Conservation (phyloP, 768 basidiomycete genomes). For the Boletellus emodensis region DNA sequence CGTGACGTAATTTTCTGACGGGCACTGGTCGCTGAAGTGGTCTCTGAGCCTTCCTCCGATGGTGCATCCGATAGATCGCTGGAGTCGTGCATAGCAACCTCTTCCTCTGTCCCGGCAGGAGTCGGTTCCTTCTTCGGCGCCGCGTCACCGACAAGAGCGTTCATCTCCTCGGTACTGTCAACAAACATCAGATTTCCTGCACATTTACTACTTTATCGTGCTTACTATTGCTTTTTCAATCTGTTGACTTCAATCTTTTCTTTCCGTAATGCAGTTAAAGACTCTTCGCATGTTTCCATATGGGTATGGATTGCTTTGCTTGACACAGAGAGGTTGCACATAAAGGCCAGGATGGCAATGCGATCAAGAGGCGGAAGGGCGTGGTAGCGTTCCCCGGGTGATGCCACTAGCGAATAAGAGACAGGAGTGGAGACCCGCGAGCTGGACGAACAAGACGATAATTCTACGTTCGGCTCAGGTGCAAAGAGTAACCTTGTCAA, state of each 20-base stretch:
- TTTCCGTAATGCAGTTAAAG: constrained; percentile 88
- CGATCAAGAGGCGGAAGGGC: constrained; percentile 72
- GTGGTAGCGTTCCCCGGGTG: constrained; percentile 68
- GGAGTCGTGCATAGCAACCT: constrained; percentile 57
- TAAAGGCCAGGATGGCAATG: constrained; percentile 79
- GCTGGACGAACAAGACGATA: constrained; percentile 41
- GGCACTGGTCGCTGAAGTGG: constrained; percentile 41
- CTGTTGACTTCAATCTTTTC: constrained; percentile 95
- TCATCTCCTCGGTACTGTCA: constrained; percentile 70
- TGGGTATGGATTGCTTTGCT: constrained; percentile 84
- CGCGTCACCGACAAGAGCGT: constrained; percentile 51
- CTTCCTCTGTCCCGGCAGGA: constrained; percentile 44
- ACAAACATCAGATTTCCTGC: constrained; percentile 11
- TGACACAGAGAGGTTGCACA: constrained; percentile 86
- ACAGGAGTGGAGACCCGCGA: constrained; percentile 48
- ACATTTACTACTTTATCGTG: constrained; percentile 16
- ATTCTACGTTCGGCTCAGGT: constrained; percentile 46
- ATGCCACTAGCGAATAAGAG: constrained; percentile 40
- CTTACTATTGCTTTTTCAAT: constrained; percentile 83
- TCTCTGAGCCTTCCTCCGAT: constrained; percentile 61
- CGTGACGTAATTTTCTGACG: constrained; percentile 44
- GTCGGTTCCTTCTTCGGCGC: constrained; percentile 45
- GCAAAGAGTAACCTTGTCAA: constrained; percentile 71
- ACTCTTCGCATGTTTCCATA: constrained; percentile 88
- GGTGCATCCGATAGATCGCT: constrained; percentile 72